Conservation (phyloP, 148 eudicot genomes). For the Amaranthus hypochondriacus region DNA sequence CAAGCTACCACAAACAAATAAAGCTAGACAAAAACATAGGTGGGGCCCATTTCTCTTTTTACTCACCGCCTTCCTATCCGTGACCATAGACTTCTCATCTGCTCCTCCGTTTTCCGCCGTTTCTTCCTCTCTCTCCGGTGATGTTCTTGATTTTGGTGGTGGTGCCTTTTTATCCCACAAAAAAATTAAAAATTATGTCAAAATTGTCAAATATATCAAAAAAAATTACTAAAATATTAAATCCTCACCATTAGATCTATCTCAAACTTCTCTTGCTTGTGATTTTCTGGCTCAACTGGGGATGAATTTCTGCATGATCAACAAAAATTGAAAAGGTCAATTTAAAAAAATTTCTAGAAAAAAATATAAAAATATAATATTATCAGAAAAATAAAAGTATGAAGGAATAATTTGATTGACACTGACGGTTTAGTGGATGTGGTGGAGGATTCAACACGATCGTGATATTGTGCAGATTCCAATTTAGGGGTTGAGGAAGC, state of each 20-base stretch:
- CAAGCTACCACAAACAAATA: constrained; percentile 19
- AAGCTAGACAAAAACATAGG: constrained; percentile 2
- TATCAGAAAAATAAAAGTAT: background rate
- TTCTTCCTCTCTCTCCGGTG: constrained; percentile 61
- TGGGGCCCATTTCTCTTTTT: constrained; percentile 22
- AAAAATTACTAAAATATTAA: background rate
- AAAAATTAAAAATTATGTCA: background rate
- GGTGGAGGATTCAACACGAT: constrained; percentile 41
- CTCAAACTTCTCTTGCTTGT: constrained; percentile 63
- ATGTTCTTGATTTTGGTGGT: constrained; percentile 61
- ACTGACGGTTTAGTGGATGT: constrained; percentile 48
- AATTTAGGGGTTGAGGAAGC: constrained; percentile 34
- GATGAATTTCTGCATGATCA: constrained; percentile 32
- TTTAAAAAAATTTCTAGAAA: background rate
- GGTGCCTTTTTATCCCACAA: constrained; percentile 52
- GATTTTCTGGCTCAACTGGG: constrained; percentile 33
- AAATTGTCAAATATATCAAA: too few species aligned
- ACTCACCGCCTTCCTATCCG: constrained; percentile 47
- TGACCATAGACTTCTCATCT: constrained; percentile 38
- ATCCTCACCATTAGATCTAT: constrained; percentile 93
- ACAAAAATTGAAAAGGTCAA: background rate
- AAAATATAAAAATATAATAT: background rate
- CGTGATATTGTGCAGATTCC: constrained; percentile 38
- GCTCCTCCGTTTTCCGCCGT: constrained; percentile 24
- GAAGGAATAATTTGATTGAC: background rate